Conservation (phyloP, 2,329 filamentous ascomycete genomes). For the Talaromyces sp. region DNA sequence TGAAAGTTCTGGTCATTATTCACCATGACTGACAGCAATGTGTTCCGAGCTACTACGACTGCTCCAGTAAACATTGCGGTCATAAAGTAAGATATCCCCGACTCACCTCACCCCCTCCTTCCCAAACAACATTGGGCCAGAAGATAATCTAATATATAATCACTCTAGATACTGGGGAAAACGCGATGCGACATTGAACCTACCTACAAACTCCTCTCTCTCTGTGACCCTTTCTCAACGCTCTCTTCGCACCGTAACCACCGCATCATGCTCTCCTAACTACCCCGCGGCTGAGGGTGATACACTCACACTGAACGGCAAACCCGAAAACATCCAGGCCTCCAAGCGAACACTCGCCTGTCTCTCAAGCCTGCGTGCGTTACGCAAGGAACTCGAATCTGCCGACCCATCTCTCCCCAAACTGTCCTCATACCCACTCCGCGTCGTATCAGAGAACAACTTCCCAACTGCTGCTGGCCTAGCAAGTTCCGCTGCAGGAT, state of each 20-base stretch:
- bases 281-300: conserved; percentile 57
- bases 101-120: conserved; percentile 13
- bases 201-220: conserved; percentile 95
- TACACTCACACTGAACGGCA: conserved; percentile 77
- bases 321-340: conserved; percentile 69
- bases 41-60: conserved; percentile 91
- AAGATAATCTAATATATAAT: conserved; percentile 1
- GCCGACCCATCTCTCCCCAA: conserved; percentile 70
- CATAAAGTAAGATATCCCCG: conserved; percentile 65
- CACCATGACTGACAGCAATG: conserved; percentile 39
- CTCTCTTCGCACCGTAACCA: conserved; percentile 92
- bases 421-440: conserved; percentile 70
- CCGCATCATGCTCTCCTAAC: conserved; percentile 75
- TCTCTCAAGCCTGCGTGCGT: conserved; percentile 74
- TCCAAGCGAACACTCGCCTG: conserved; percentile 91
- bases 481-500: conserved; percentile 59
- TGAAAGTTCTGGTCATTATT: not conserved
- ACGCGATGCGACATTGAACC: conserved; percentile 85
- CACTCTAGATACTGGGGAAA: conserved; percentile 84
- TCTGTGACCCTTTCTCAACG: conserved; percentile 92
- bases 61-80: conserved; percentile 98
- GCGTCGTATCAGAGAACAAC: conserved; percentile 94
- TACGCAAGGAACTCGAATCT: conserved; percentile 70
- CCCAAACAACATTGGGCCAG: not conserved
- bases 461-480: conserved; percentile 96